Conservation (phyloP, 345 rosid species). For the Camelina laxa region DNA sequence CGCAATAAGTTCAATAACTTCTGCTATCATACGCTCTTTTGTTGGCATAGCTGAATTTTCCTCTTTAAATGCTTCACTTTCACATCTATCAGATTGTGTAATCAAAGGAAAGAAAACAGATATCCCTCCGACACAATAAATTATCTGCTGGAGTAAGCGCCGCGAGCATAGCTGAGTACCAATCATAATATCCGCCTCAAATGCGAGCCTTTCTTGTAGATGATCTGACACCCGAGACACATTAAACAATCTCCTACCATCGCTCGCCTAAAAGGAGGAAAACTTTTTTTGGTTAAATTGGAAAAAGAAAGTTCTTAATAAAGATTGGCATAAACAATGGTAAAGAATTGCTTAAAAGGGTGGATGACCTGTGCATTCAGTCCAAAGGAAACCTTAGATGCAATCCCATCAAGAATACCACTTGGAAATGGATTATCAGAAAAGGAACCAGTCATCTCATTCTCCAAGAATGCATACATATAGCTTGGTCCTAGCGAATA, state of each 20-base stretch:
- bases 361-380: constrained; percentile 87
- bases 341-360: constrained; percentile 17
- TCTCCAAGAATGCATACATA: constrained; percentile 92
- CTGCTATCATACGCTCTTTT: constrained; percentile 87
- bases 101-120: constrained; percentile 96
- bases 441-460: constrained; percentile 59
- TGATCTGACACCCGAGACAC: constrained; percentile 74
- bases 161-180: constrained; percentile 93
- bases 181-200: constrained; percentile 77
- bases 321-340: constrained; percentile 14
- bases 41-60: constrained; percentile 59
- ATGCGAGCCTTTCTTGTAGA: constrained; percentile 63
- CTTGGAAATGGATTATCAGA: constrained; percentile 64
- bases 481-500: constrained; percentile 91
- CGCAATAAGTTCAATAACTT: constrained; percentile 92
- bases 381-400: constrained; percentile 86
- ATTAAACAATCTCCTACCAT: constrained; percentile 83
- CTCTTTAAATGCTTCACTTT: constrained; percentile 60
- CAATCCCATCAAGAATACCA: constrained; percentile 93
- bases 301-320: constrained; percentile 29
- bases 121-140: constrained; percentile 96
- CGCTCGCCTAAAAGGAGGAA: constrained; percentile 77
- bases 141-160: constrained; percentile 87
- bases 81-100: constrained; percentile 82
- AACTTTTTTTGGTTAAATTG: constrained; percentile 12